A percentile compares a stretch with the other conserved stretches of the same genome.
Evolutionary conservation across 306 rosid genomes (phyloP).

Genomic region (Malus orientalis): DNA sequence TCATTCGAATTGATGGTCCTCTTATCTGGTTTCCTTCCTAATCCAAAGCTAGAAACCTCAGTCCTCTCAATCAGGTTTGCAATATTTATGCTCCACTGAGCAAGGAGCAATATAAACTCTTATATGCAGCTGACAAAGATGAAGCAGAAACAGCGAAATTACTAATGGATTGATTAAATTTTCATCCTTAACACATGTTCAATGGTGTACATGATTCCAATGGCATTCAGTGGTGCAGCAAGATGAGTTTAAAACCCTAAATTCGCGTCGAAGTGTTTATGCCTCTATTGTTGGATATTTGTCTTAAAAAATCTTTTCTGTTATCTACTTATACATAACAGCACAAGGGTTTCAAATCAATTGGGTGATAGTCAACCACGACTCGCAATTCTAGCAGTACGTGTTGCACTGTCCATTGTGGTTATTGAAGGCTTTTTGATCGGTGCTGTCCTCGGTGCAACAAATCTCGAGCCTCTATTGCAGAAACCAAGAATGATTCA

Average conservation of each 20-base stretch:
- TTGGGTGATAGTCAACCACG: conserved; percentile 33
- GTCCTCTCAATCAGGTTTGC: conserved; percentile 23
- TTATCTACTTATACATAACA: background rate
- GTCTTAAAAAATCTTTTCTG: background rate
- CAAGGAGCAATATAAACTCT: too few species aligned
- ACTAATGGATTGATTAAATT: background rate
- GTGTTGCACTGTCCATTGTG: conserved; percentile 25
- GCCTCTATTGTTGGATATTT: background rate
- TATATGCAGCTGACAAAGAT: too few species aligned
- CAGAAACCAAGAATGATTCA: too few species aligned
- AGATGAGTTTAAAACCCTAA: conserved; percentile 16
- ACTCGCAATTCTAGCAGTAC: conserved; percentile 18
- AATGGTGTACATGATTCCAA: conserved; percentile 36
- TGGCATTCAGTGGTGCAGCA: conserved; percentile 31
- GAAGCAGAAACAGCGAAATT: background rate
- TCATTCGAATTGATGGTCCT: conserved; percentile 26
- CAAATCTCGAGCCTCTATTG: too few species aligned
- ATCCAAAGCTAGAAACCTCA: conserved; percentile 27
- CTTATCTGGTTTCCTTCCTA: conserved; percentile 23
- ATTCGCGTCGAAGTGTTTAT: background rate
- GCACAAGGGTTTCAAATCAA: conserved; percentile 39
- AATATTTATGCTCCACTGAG: too few species aligned
- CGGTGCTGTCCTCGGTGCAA: background rate
- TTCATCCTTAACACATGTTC: conserved; percentile 37
- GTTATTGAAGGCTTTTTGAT: conserved; percentile 18